Evolutionary conservation across 495 filamentous ascomycete species (phyloP).

Genomic region (Amorphotheca resinae): DNA sequence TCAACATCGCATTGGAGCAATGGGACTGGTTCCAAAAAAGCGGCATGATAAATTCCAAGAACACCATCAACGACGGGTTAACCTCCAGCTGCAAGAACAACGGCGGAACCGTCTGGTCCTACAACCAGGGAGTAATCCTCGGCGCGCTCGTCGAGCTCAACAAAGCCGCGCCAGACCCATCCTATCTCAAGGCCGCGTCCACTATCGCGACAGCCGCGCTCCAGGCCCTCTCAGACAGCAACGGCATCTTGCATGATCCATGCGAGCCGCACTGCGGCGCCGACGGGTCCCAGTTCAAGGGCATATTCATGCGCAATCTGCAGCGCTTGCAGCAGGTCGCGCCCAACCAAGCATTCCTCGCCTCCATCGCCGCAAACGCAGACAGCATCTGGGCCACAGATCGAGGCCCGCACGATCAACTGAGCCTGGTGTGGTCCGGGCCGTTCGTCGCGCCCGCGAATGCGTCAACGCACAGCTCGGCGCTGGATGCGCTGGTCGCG

Average conservation of each 20-base stretch:
- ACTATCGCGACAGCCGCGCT: constrained; percentile 56
- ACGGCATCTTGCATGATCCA: constrained; percentile 52
- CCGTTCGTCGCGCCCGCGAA: constrained; percentile 32
- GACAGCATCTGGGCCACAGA: constrained; percentile 56
- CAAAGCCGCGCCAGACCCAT: constrained; percentile 25
- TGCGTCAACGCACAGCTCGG: constrained; percentile 52
- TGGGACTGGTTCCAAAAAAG: constrained; percentile 59
- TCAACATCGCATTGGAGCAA: constrained; percentile 39
- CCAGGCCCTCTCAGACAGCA: constrained; percentile 34
- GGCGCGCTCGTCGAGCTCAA: constrained; percentile 59
- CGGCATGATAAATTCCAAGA: constrained; percentile 53
- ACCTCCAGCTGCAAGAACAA: constrained; percentile 52
- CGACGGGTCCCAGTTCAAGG: constrained; percentile 65
- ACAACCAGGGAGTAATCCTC: constrained; percentile 72
- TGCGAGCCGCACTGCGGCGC: constrained; percentile 53
- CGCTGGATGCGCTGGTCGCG: constrained; percentile 57
- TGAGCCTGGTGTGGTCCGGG: constrained; percentile 49
- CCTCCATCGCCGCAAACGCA: constrained; percentile 48
- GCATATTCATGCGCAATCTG: constrained; percentile 64
- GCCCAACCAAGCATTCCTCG: constrained; percentile 36
- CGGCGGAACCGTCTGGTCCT: constrained; percentile 50
- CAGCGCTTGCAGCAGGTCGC: constrained; percentile 39
- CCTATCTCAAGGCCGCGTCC: constrained; percentile 43
- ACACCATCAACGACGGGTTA: constrained; percentile 62
- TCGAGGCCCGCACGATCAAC: constrained; percentile 33